Evolutionary conservation across 129 eudicot genomes (phyloP), one percentile per base, ranked within the genome.

Genomic region (Saposhnikovia divaricata): DNA sequence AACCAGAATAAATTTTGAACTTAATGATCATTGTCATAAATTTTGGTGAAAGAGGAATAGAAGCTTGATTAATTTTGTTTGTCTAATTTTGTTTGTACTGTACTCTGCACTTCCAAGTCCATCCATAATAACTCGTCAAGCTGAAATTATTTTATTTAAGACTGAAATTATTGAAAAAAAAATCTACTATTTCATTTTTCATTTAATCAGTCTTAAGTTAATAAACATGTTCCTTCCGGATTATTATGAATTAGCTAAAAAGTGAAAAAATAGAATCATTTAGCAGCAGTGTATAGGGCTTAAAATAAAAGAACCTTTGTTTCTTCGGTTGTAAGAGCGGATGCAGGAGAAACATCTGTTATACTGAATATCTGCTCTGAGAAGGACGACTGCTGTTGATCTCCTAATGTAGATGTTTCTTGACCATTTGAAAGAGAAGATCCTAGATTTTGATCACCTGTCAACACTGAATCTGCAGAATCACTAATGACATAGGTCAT

Each of bases 281-380:
- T 18, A 4, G 42, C 6, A 47, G 28, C 13, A 38, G 75, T 9
- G 37, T 43, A 42, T 11, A 44, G 55, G 1, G 77, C 44, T 43
- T 19, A 6, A 51, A 55, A 34, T 9, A 72, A 44, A 84, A 80
- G 69, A 70, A 95, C 99, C 99, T 95, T 95, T 83, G 99, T 92
- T 78, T 86, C 94, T 87, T 92, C 96, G 69, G 75, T 86, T 50
- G 99, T 83, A 81, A 82, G 85, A 79, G 94, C 99, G 88, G 90
- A 92, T 50, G 99, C 76, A 40, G 97, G 99, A 12, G 96, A 95
- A 81, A 95, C 80, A 77, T 95, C 99, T 16, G 90, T 89, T 82
- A 95, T 92, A 77, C 75, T 86, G 85, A 95, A 95, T 81, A 89
- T 82, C 73, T 89, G 85, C 76, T 87, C 83, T 23, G 81, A 39